A percentile compares a stretch with the other conserved stretches of the same genome.
Evolutionary conservation across 2,329 filamentous ascomycete species (phyloP).

Genomic region (Pezicula rhizophila): DNA sequence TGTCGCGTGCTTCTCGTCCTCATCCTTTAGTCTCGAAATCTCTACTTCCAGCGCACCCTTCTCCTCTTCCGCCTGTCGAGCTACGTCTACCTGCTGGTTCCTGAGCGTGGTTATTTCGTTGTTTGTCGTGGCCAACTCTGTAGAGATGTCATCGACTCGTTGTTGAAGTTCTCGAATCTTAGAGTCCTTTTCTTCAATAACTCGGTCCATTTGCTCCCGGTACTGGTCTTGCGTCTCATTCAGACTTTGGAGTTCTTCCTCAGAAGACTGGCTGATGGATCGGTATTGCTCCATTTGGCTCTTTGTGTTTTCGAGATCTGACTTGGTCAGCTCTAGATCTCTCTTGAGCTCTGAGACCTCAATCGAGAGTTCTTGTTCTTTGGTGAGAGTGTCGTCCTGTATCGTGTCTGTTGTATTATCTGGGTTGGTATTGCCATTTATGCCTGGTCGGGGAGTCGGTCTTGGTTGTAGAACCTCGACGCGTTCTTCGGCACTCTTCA

Average conservation of each 20-base stretch:
- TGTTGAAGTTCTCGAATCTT: constrained; percentile 78
- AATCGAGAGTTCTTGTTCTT: constrained; percentile 73
- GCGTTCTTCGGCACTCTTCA: constrained; percentile 85
- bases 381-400: constrained; percentile 52
- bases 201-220: constrained; percentile 74
- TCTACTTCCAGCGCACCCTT: constrained; percentile 74
- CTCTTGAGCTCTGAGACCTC: constrained; percentile 84
- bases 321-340: constrained; percentile 73
- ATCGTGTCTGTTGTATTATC: constrained; percentile 38
- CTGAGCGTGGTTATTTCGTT: constrained; percentile 74
- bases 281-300: constrained; percentile 83
- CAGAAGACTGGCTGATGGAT: constrained; percentile 76
- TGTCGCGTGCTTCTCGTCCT: constrained; percentile 72
- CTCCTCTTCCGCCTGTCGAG: constrained; percentile 70
- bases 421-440: constrained; percentile 34
- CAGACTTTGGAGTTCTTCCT: constrained; percentile 78
- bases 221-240: constrained; percentile 80
- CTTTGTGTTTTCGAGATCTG: constrained; percentile 76
- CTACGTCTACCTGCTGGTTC: constrained; percentile 71
- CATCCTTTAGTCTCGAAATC: constrained; percentile 73
- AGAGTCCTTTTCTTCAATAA: constrained; percentile 70
- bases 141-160: constrained; percentile 74
- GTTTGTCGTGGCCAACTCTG: constrained; percentile 77
- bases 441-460: constrained; percentile 55
- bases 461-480: constrained; percentile 75